These are phyloP conservation scores for Ophiostoma himal-ulmi DNA, from an alignment of 2,329 filamentous ascomycete species.

Conservation along the genomic window DNA sequence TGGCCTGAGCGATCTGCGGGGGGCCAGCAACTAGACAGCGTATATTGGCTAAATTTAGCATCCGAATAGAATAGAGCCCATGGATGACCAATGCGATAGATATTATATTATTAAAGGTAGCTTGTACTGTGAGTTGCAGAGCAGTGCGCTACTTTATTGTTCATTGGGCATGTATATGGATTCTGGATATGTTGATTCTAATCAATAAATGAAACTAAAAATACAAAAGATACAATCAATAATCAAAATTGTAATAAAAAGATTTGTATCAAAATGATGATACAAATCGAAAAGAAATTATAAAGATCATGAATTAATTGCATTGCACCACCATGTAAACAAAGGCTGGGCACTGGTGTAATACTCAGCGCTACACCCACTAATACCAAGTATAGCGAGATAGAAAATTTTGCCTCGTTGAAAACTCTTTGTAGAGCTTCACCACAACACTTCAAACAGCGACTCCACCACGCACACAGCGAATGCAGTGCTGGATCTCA, in stretches of 20 bases:
- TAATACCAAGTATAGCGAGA: neutral
- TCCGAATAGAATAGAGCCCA: neutral
- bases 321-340: neutral
- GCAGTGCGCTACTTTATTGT: too few relatives aligned
- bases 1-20: slow-evolving; percentile 66
- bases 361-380: neutral
- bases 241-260: too few relatives aligned
- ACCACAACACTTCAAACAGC: neutral
- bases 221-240: too few relatives aligned
- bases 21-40: neutral
- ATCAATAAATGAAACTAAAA: too few relatives aligned
- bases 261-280: neutral
- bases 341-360: neutral
- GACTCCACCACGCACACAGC: neutral
- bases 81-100: neutral
- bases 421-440: neutral
- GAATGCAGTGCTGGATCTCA: neutral
- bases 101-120: neutral
- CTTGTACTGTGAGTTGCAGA: too few relatives aligned
- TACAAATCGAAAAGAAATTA: neutral
- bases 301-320: neutral
- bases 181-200: too few relatives aligned
- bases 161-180: too few relatives aligned
- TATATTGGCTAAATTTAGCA: neutral
- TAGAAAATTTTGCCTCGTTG: slow-evolving; percentile 2